Base-by-base conservation (phyloP, 805 yeast genomes). In the Cyberlindnera mrakii region DNA sequence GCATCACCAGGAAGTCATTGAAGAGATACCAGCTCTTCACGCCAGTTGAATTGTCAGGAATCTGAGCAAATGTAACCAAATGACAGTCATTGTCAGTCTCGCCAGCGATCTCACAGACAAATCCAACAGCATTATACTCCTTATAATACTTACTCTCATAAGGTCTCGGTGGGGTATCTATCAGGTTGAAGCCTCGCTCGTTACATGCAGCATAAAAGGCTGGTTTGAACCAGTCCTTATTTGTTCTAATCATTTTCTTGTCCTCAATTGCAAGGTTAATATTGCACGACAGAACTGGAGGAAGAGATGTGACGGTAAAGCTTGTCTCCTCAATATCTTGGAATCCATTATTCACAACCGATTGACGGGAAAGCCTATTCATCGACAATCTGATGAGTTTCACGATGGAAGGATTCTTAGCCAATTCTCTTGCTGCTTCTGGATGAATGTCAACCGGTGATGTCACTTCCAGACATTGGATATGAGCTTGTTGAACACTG, bases 1-100 rank as follows among this genome's bases (percentile, higher is more conserved):
- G 81, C 53, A 78, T 75, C 14, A 90, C 98, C 50, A 93, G 66
- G 63, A 91, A 93, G 62, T 93, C 98, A 58, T 93, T 93, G 61
- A 93, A 88, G 57, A 93, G 61, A 55, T 73, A 78, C 99, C 99
- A 93, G 27, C 60, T 60, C 40, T 62, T 64, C 4, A 38, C 44
- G 3, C 57, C 55, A 9, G 54, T 49, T 9, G 51, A 31, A 5
- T 52, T 48, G 37, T 71, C 71, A 14, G 63, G 66, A 4, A 78
- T 64, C 47, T 72, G 72, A 2, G 75, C 71, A 51, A 74, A 75
- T 0, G 89, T 74, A 0, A 85, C 83, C 40, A 82, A 59, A 52
- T 80, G 82, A 34, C 74, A 74, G 41, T 75, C 75, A 35, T 69
- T 70, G n/a, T 72, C 77, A 2, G 70, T 68, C 4, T 57, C 55